Base-by-base conservation (phyloP, 2,329 filamentous ascomycete genomes). In the Lachnellula occidentalis region DNA sequence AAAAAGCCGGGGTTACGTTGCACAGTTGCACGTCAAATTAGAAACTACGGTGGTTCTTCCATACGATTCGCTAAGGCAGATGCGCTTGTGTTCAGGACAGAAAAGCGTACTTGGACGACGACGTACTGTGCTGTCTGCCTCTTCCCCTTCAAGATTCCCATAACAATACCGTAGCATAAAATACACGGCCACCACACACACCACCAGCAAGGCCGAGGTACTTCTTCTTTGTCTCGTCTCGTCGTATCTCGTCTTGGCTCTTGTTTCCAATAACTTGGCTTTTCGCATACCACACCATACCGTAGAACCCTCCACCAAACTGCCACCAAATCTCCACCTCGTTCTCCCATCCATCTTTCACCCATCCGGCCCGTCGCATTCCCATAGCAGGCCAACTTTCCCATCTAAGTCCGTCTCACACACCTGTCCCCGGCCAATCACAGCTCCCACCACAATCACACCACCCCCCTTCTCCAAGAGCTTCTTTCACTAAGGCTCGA, bases 391-490 rank as follows among this genome's bases (percentile, higher is more conserved):
- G 51, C 51, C 45, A 56, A 42, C 39, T 43, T 56, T 9, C 41
- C 36, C 48, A 47, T 45, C 57, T 50, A 22, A 27, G 36, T 36
- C 45, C 34, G 39, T 24, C 19, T 45, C 54, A 48, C 51, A 43
- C 48, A 53, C 31, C 54, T 51, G 39, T 37, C 34, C n/a, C 47
- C 43, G 17, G 39, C 60, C 61, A 61, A 63, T 64, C 56, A 57
- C 24, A 55, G 24, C 54, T 11, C 14, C 19, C 34, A 22, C 50
- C 48, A 31, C 27, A 43, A 54, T 43, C 59, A 61, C 58, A 59
- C 59, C 50, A 53, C 55, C 49, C 37, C 53, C 34, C 50, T 48
- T 39, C 49, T 50, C 31, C 49, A 31, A 57, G 50, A 46, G 47
- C 21, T 52, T 51, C 45, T 43, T 48, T 52, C 49, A 53, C 45